These are phyloP conservation scores for Taxillus chinensis DNA, from an alignment of 164 flowering plant species.

Conservation along the genomic window DNA sequence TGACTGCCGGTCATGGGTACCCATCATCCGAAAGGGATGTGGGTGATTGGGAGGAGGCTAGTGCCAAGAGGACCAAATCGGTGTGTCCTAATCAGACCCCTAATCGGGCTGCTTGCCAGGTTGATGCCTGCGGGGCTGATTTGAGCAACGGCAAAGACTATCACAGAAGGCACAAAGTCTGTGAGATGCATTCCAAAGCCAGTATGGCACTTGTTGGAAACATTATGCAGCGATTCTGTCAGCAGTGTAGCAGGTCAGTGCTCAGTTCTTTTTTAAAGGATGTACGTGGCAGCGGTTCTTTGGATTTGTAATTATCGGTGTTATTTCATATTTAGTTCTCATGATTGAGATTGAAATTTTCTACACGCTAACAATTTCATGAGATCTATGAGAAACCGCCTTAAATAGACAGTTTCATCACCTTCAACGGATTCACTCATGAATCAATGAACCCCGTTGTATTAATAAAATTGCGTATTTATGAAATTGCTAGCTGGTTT, in stretches of 20 bases:
- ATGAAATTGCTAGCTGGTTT: too few relatives aligned
- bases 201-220: slow-evolving; percentile 62
- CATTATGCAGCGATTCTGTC: slow-evolving; percentile 91
- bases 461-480: too few relatives aligned
- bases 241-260: slow-evolving; percentile 91
- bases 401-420: too few relatives aligned
- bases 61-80: slow-evolving; percentile 3
- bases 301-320: too few relatives aligned
- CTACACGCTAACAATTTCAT: too few relatives aligned
- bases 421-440: too few relatives aligned
- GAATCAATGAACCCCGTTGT: too few relatives aligned
- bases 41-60: neutral
- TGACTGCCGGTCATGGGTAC: neutral
- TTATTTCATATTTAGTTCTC: too few relatives aligned
- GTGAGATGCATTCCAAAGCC: slow-evolving; percentile 87
- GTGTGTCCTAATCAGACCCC: neutral
- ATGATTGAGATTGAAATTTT: too few relatives aligned
- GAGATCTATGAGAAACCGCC: too few relatives aligned
- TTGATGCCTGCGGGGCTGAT: slow-evolving; percentile 20
- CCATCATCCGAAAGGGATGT: neutral
- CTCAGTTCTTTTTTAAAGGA: neutral
- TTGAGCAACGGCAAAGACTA: slow-evolving; percentile 74
- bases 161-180: slow-evolving; percentile 88
- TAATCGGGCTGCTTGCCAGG: slow-evolving; percentile 1
- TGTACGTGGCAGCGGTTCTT: neutral